Base-by-base conservation (phyloP, 2,329 filamentous ascomycete genomes). In the Pyricularia grisea region DNA sequence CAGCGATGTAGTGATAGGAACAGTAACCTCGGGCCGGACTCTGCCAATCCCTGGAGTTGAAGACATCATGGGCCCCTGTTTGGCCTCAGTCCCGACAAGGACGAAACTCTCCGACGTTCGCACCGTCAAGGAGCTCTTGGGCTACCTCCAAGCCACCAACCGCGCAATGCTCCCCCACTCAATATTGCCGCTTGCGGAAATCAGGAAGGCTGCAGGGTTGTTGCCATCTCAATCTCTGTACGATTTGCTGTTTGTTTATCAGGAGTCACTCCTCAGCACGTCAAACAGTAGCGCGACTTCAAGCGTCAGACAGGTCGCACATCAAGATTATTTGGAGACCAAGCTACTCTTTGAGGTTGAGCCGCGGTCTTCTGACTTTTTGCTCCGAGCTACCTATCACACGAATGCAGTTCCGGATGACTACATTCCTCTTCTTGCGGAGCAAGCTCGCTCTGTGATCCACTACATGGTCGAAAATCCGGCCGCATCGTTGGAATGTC, bases 241-340 rank as follows among this genome's bases (percentile, higher is more conserved):
- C 73, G 92, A 97, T 72, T 84, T 89, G 0, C 80, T 97, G 0
- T 90, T 97, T 73, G 89, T 94, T 0, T 97, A 94, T 83, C 94
- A 97, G 73, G 90, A 97, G 74, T 91, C 89, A 0, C 80, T 90
- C 1, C 78, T 81, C 74, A 79, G 73, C 73, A 74, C 71, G 30
- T 67, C 67, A 61, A 23, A 71, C 33, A 36, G 63, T 36, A 31
- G 64, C 3, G 3, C 30, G 0, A 70, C 72, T 0, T 60, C 28
- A 0, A 73, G 77, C 3, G 80, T 94, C 0, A 77, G 74, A 11
- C 82, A 93, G 68, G 76, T 86, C 0, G 83, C 85, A 30, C 88
- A 90, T 68, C 77, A 84, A 5, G 94, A 97, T 75, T 86, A 87
- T 27, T 81, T 95, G 7, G 93, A 97, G 75, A 93, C 92, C 61